Percentiles rank a stretch among this genome's conserved stretches.
These are phyloP conservation scores for Gastroboletus turbinatus DNA, from an alignment of 1,284 basidiomycete species.

Conservation along the genomic window DNA sequence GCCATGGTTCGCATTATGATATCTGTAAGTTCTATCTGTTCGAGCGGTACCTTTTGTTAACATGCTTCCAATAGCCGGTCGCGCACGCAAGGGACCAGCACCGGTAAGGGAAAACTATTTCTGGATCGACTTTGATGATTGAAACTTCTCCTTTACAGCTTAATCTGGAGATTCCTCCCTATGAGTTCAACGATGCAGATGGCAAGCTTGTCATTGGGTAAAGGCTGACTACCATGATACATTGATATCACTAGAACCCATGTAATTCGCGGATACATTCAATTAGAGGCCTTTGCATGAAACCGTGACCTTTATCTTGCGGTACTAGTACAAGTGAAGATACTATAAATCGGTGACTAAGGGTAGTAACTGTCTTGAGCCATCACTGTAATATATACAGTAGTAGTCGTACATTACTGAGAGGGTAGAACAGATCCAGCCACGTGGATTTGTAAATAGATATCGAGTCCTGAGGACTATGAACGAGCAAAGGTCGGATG, in stretches of 20 bases:
- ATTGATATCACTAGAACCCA: slow-evolving; percentile 16
- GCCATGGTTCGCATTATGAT: slow-evolving; percentile 98
- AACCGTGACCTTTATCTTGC: not conserved
- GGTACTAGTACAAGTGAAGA: too few relatives aligned
- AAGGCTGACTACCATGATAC: slow-evolving; percentile 18
- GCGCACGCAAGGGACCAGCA: slow-evolving; percentile 93
- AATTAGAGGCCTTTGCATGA: slow-evolving; percentile 26
- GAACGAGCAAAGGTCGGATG: slow-evolving; percentile 2
- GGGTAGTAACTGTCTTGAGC: too few relatives aligned
- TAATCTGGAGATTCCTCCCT: slow-evolving; percentile 90
- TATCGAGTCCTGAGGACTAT: not conserved
- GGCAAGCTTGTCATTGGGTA: slow-evolving; percentile 92
- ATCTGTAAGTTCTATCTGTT: slow-evolving; percentile 59
- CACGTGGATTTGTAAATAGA: not conserved
- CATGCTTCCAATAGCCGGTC: slow-evolving; percentile 62
- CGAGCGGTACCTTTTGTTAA: slow-evolving; percentile 8
- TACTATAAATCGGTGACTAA: not conserved
- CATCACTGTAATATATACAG: too few relatives aligned
- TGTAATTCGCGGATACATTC: slow-evolving; percentile 23
- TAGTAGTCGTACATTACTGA: too few relatives aligned
- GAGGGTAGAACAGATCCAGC: not conserved
- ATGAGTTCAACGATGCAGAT: slow-evolving; percentile 86
- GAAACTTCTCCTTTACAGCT: slow-evolving; percentile 48
- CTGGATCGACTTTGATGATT: slow-evolving; percentile 5
- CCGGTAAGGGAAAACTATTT: slow-evolving; percentile 55